These are phyloP conservation scores for Ceratobasidium sp. DNA, from an alignment of 1,284 basidiomycete genomes.

Conservation along the genomic window DNA sequence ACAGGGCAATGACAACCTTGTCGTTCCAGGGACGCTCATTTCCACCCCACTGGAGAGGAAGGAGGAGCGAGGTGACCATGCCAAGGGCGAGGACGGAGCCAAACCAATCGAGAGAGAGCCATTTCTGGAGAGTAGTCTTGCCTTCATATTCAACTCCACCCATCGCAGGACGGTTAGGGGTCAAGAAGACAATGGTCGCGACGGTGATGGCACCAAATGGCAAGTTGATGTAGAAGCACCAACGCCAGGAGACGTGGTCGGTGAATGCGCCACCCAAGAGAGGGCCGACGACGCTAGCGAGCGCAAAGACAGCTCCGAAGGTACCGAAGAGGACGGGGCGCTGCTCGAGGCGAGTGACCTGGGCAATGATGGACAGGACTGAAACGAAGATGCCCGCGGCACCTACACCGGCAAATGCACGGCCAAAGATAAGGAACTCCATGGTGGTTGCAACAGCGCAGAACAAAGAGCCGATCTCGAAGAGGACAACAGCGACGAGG, in stretches of 20 bases:
- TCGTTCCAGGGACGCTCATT: constrained; percentile 54
- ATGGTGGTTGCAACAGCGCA: constrained; percentile 57
- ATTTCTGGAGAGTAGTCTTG: constrained; percentile 46
- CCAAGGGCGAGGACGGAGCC: constrained; percentile 55
- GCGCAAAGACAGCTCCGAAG: constrained; percentile 50
- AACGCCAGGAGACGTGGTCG: constrained; percentile 58
- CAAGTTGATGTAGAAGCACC: constrained; percentile 55
- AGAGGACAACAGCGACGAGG: constrained; percentile 53
- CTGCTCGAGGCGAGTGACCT: constrained; percentile 50
- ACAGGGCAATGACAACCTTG: constrained; percentile 48
- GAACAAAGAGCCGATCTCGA: constrained; percentile 49
- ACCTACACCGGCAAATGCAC: constrained; percentile 61
- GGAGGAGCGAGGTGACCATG: constrained; percentile 54
- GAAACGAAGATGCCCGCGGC: constrained; percentile 61
- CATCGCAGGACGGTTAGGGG: constrained; percentile 26
- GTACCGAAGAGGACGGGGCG: constrained; percentile 50
- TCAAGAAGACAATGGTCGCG: constrained; percentile 41
- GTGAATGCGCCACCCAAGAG: constrained; percentile 59
- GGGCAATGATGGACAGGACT: constrained; percentile 54
- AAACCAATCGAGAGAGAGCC: constrained; percentile 55
- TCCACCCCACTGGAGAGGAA: constrained; percentile 58
- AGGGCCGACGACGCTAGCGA: constrained; percentile 51
- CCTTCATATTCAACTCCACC: constrained; percentile 31
- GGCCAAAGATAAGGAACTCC: constrained; percentile 59
- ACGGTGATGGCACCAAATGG: constrained; percentile 55